Evolutionary conservation across 2,329 filamentous ascomycete species (phyloP).

Genomic region (Cercospora nicotianae): DNA sequence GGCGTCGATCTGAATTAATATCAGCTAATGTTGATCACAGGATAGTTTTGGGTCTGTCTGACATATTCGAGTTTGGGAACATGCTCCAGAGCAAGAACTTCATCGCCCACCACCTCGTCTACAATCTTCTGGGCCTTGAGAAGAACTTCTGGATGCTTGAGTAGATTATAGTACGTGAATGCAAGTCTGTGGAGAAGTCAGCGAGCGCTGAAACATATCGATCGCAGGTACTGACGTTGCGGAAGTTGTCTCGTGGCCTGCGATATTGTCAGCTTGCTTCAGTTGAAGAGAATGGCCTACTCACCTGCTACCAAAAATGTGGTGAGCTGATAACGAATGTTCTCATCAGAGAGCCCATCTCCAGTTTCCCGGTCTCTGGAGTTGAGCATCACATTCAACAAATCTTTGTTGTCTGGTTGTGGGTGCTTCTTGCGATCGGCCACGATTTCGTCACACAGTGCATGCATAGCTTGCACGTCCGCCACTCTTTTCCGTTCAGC

Average conservation of each 20-base stretch:
- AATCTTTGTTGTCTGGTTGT: slow-evolving; percentile 46
- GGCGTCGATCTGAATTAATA: slow-evolving; percentile 46
- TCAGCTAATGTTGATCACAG: neutral
- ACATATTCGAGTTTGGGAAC: slow-evolving; percentile 53
- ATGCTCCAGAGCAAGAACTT: slow-evolving; percentile 50
- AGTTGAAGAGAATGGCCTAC: too few species aligned
- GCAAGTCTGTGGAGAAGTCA: slow-evolving; percentile 24
- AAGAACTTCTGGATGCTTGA: slow-evolving; percentile 54
- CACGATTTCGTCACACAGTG: slow-evolving; percentile 19
- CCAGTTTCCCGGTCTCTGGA: slow-evolving; percentile 63
- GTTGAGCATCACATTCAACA: slow-evolving; percentile 61
- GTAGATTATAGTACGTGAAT: slow-evolving; percentile 53
- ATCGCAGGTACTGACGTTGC: neutral
- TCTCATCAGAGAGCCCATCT: slow-evolving; percentile 57
- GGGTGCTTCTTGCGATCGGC: slow-evolving; percentile 17
- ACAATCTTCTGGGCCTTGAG: slow-evolving; percentile 55
- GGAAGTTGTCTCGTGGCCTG: slow-evolving; percentile 12
- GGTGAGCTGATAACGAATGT: slow-evolving; percentile 68
- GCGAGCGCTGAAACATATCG: neutral
- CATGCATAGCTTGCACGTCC: slow-evolving; percentile 14
- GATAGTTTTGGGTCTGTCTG: neutral
- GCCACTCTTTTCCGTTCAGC: slow-evolving; percentile 8
- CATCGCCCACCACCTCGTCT: slow-evolving; percentile 52
- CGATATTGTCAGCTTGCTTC: neutral
- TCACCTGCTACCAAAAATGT: slow-evolving; percentile 60